Evolutionary conservation across 75 land plant genomes (phyloP).

Genomic region (Cryptomeria japonica): DNA sequence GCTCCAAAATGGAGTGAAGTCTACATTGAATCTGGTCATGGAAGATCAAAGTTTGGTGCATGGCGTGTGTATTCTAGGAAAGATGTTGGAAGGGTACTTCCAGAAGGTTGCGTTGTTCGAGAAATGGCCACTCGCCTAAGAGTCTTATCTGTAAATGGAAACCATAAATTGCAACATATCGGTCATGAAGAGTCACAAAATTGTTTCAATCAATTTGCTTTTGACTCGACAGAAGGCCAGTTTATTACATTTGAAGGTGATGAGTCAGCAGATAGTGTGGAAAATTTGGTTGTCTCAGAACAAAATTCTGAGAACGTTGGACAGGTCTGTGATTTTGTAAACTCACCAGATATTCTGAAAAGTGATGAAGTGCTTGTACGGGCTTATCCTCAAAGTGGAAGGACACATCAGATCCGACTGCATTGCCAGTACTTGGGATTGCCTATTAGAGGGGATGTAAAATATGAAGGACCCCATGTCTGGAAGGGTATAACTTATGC

Average conservation of each 20-base stretch:
- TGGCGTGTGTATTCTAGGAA: slow-evolving; percentile 82
- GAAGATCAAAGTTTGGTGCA: slow-evolving; percentile 81
- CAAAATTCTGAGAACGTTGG: neutral
- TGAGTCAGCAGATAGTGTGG: slow-evolving; percentile 15
- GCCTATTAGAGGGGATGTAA: slow-evolving; percentile 87
- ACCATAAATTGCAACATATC: neutral
- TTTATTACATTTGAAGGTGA: neutral
- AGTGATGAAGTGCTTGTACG: slow-evolving; percentile 65
- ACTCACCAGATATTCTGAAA: slow-evolving; percentile 8
- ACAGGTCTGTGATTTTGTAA: slow-evolving; percentile 4
- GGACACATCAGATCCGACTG: slow-evolving; percentile 93
- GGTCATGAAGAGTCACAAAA: slow-evolving; percentile 5
- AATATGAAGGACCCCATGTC: slow-evolving; percentile 83
- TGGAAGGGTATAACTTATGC: slow-evolving; percentile 67
- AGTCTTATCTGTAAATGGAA: slow-evolving; percentile 53
- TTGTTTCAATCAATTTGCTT: neutral
- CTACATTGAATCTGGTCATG: slow-evolving; percentile 79
- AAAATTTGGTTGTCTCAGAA: slow-evolving; percentile 27
- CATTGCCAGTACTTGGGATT: slow-evolving; percentile 90
- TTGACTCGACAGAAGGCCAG: neutral
- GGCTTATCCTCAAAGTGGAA: slow-evolving; percentile 80
- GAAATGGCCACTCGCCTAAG: slow-evolving; percentile 76
- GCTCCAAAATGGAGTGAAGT: slow-evolving; percentile 64
- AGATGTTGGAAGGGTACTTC: slow-evolving; percentile 76
- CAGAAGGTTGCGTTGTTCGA: slow-evolving; percentile 69